Conservation (phyloP, 768 basidiomycete genomes). For the Boletus coccyginus region DNA sequence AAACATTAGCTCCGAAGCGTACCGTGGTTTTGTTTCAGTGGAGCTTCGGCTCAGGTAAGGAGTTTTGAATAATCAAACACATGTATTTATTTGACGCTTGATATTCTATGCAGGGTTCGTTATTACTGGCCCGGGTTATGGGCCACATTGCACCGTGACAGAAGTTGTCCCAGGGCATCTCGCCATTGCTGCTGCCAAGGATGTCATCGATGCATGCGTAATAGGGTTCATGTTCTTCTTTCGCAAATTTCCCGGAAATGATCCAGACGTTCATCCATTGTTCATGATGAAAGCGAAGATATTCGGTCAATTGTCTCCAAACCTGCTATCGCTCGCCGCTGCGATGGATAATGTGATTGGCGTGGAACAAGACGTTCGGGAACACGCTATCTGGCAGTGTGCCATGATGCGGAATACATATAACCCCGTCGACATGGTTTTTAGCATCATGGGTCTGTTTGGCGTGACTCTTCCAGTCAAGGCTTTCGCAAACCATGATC, state of each 20-base stretch:
- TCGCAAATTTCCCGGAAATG: not conserved
- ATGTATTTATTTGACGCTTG: not conserved
- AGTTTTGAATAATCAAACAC: too few relatives aligned
- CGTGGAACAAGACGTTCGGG: not conserved
- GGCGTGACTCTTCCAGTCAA: not conserved
- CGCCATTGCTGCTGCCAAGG: not conserved
- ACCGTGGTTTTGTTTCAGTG: not conserved
- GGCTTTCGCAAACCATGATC: not conserved
- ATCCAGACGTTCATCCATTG: not conserved
- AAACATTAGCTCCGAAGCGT: not conserved
- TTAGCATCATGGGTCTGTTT: slow-evolving; percentile 1
- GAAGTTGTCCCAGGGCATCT: not conserved
- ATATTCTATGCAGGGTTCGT: not conserved
- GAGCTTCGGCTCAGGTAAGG: not conserved
- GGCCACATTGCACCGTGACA: not conserved
- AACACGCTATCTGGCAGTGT: slow-evolving; percentile 1
- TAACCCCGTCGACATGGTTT: not conserved
- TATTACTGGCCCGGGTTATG: not conserved
- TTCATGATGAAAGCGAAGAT: not conserved
- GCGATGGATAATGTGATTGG: not conserved
- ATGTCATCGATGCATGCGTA: slow-evolving; percentile 1
- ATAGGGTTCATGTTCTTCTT: not conserved
- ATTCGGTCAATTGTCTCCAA: not conserved
- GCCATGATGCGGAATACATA: slow-evolving; percentile 1
- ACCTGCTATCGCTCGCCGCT: not conserved